Evolutionary conservation across 441 rosid genomes (phyloP).

Genomic region (Adansonia grandidieri): DNA sequence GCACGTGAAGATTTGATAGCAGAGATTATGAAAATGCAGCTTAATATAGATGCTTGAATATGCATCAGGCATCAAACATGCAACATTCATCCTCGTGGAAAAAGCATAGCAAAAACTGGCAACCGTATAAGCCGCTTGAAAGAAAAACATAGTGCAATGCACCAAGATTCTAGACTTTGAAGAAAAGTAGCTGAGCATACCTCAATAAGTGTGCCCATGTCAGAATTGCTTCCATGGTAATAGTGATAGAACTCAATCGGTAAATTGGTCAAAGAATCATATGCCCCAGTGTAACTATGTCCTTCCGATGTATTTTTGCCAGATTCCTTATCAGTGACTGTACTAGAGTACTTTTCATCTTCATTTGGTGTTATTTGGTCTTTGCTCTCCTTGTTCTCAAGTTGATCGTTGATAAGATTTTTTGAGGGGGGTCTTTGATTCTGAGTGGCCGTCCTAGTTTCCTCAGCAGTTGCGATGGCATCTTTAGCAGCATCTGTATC

Average conservation of each 20-base stretch:
- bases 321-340: constrained; percentile 29
- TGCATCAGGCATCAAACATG: constrained; percentile 5
- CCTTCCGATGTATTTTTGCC: constrained; percentile 42
- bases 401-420: constrained; percentile 36
- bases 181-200: constrained; percentile 39
- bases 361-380: constrained; percentile 32
- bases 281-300: constrained; percentile 42
- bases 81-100: not conserved
- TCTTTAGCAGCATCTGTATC: constrained; percentile 66
- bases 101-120: not conserved
- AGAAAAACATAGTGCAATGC: not conserved
- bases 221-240: constrained; percentile 80
- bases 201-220: constrained; percentile 89
- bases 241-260: constrained; percentile 83
- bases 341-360: constrained; percentile 31
- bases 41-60: not conserved
- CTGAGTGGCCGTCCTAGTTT: constrained; percentile 44
- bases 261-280: constrained; percentile 61
- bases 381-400: constrained; percentile 28
- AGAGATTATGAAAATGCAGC: not conserved
- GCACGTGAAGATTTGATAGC: constrained; percentile 29
- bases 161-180: not conserved
- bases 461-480: constrained; percentile 66
- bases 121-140: not conserved
- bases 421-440: constrained; percentile 28